A percentile compares a stretch with the other conserved stretches of the same genome.
Evolutionary conservation across 495 filamentous ascomycete species (phyloP).

Genomic region (Neurospora sp.): DNA sequence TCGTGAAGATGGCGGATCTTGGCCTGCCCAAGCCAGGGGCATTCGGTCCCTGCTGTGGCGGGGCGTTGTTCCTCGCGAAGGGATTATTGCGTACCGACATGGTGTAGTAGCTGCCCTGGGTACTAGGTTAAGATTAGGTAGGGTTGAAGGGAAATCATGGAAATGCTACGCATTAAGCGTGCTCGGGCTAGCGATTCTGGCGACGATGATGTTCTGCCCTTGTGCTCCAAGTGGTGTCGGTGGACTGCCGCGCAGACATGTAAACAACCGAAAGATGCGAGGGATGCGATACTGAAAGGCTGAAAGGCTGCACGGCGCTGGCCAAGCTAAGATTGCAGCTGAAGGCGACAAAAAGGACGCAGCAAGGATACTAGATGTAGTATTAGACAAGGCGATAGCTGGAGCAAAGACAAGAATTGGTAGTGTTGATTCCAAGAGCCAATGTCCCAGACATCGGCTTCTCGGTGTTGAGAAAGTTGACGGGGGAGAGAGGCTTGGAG

Average conservation of each 20-base stretch:
- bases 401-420: neutral
- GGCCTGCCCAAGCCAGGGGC: slow-evolving; percentile 45
- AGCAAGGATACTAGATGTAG: neutral
- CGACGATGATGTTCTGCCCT: neutral
- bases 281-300: neutral
- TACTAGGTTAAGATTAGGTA: neutral
- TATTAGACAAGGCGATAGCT: neutral
- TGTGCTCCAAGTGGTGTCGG: neutral
- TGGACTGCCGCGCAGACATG: neutral
- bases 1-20: slow-evolving; percentile 58
- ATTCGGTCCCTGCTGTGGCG: slow-evolving; percentile 50
- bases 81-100: slow-evolving; percentile 60
- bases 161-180: slow-evolving; percentile 6
- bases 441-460: neutral
- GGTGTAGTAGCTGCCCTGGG: slow-evolving; percentile 7
- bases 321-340: neutral
- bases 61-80: slow-evolving; percentile 49
- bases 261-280: neutral
- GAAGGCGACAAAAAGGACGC: neutral
- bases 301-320: neutral
- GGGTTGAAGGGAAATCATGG: slow-evolving; percentile 9
- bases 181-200: slow-evolving; percentile 2
- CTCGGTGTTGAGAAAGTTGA: neutral
- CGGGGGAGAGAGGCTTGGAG: neutral
- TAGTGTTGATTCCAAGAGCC: neutral